Conservation (phyloP, 1,284 basidiomycete species). For the Inonotus obliquus region DNA sequence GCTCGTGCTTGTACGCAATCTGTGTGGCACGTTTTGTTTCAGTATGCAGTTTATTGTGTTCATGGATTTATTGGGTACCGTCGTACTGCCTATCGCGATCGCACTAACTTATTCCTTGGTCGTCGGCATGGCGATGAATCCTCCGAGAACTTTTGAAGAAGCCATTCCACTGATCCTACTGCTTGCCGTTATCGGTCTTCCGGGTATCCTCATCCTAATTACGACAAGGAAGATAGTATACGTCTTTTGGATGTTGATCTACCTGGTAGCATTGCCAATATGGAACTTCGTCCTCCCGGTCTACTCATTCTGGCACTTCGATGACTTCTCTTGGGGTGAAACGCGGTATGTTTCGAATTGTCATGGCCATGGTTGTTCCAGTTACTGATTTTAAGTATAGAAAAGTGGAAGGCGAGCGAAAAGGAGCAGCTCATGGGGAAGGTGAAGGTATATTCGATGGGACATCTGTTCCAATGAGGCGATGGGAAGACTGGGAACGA, state of each 20-base stretch:
- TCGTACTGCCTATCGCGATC: constrained; percentile 94
- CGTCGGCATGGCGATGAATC: constrained; percentile 74
- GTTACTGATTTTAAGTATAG: constrained; percentile 38
- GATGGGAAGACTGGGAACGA: constrained; percentile 99
- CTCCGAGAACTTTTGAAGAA: constrained; percentile 84
- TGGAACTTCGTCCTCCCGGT: constrained; percentile 95
- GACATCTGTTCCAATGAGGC: constrained; percentile 76
- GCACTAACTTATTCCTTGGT: constrained; percentile 87
- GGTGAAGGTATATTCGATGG: constrained; percentile 56
- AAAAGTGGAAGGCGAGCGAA: constrained; percentile 89
- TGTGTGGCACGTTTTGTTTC: constrained; percentile 95
- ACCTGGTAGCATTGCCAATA: constrained; percentile 86
- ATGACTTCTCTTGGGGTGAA: constrained; percentile 99
- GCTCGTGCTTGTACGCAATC: constrained; percentile 91
- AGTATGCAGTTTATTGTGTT: constrained; percentile 98
- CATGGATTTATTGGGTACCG: constrained; percentile 96
- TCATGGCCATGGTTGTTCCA: constrained; percentile 21
- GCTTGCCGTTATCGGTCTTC: constrained; percentile 87
- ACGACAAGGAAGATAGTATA: constrained; percentile 95
- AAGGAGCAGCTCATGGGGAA: constrained; percentile 71
- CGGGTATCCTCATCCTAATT: constrained; percentile 88
- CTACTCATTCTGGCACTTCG: constrained; percentile 99
- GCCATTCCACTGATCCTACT: constrained; percentile 94
- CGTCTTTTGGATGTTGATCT: constrained; percentile 97
- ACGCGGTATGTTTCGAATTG: constrained; percentile 60